Conservation (phyloP, 164 flowering plant species). For the Kingdonia uniflora region DNA sequence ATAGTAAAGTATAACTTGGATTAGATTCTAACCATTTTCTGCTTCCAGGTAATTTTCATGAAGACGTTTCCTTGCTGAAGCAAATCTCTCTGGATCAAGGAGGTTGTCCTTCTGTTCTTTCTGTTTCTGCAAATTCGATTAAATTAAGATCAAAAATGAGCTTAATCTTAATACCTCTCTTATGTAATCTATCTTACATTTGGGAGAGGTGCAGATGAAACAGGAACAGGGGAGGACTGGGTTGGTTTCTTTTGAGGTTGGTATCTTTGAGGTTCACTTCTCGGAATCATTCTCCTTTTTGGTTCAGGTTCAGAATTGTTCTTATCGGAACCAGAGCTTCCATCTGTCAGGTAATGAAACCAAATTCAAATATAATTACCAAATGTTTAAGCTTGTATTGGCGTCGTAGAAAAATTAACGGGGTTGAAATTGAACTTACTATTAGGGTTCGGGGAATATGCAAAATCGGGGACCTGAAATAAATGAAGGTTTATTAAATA, state of each 20-base stretch:
- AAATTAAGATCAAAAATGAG: slow-evolving; percentile 1
- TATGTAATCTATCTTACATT: slow-evolving; percentile 5
- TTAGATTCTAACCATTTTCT: slow-evolving; percentile 54
- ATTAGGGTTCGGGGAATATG: slow-evolving; percentile 59
- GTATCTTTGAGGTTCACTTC: slow-evolving; percentile 19
- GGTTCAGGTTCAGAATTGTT: slow-evolving; percentile 42
- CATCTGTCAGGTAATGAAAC: slow-evolving; percentile 5
- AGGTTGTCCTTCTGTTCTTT: slow-evolving; percentile 32
- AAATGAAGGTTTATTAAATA: background rate
- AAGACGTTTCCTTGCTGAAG: slow-evolving; percentile 80
- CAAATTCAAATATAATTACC: background rate
- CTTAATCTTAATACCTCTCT: background rate
- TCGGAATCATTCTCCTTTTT: slow-evolving; percentile 26
- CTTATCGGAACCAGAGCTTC: slow-evolving; percentile 42
- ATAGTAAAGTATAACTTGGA: background rate
- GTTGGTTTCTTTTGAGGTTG: slow-evolving; percentile 25
- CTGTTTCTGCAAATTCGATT: slow-evolving; percentile 9
- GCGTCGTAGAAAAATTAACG: background rate
- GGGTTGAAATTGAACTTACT: slow-evolving; percentile 37
- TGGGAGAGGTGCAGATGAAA: slow-evolving; percentile 2
- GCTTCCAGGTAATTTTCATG: slow-evolving; percentile 88
- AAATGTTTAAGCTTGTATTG: background rate
- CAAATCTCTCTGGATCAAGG: slow-evolving; percentile 65
- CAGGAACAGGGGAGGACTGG: slow-evolving; percentile 10
- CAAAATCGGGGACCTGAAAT: slow-evolving; percentile 71